Percentiles rank a stretch among this genome's conserved stretches.
Conservation (phyloP, 257 asterid genomes). For the Eucommia ulmoides region DNA sequence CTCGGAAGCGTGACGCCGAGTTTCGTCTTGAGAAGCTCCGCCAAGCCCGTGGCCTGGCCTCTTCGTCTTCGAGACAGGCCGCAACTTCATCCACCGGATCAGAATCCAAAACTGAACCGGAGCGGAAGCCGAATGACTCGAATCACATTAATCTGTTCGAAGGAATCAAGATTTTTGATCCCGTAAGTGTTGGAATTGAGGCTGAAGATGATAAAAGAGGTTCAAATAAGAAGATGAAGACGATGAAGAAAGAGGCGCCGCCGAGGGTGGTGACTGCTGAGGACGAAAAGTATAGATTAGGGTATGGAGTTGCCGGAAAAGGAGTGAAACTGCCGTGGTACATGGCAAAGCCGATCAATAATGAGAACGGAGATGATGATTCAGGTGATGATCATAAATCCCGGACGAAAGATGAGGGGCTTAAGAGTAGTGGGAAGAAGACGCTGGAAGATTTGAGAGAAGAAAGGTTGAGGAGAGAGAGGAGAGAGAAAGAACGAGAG, state of each 20-base stretch:
- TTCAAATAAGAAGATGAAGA: constrained; percentile 29
- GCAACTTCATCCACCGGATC: constrained; percentile 11
- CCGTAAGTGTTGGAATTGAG: constrained; percentile 24
- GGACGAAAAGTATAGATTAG: constrained; percentile 74
- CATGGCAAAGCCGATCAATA: constrained; percentile 40
- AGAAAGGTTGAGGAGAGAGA: constrained; percentile 79
- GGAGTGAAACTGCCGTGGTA: constrained; percentile 97
- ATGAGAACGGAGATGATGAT: constrained; percentile 7
- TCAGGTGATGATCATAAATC: constrained; percentile 5
- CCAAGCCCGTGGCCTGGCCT: constrained; percentile 53
- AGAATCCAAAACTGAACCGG: constrained; percentile 2
- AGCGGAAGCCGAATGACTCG: constrained; percentile 33
- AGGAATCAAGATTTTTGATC: constrained; percentile 79
- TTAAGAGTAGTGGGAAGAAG: constrained; percentile 47
- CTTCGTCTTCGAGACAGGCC: constrained; percentile 14
- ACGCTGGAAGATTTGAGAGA: constrained; percentile 81
- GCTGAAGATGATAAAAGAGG: constrained; percentile 26
- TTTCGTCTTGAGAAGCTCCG: constrained; percentile 77
- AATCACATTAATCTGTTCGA: constrained; percentile 75
- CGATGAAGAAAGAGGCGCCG: constrained; percentile 43
- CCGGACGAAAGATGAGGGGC: constrained; percentile 15
- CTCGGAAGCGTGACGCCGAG: constrained; percentile 60
- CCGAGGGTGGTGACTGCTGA: constrained; percentile 75
- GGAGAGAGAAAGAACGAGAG: constrained; percentile 62
- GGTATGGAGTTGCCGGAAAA: constrained; percentile 87